Percentiles rank a stretch among this genome's conserved stretches.
Conservation (phyloP, 2,329 filamentous ascomycete species). For the Cercospora sojina region DNA sequence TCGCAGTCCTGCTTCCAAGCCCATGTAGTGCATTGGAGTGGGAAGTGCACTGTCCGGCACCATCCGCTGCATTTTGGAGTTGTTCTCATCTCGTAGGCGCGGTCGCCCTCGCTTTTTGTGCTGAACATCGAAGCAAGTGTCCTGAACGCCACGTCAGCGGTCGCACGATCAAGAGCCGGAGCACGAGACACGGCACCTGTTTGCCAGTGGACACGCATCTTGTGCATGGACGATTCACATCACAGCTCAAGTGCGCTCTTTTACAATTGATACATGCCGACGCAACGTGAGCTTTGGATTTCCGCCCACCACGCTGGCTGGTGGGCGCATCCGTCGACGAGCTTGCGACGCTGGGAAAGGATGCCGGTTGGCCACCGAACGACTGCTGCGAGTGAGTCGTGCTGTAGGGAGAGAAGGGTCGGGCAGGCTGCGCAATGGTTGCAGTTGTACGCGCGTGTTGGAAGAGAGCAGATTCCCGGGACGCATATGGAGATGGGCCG, state of each 20-base stretch:
- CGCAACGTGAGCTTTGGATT: slow-evolving; percentile 66
- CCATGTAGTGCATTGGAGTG: slow-evolving; percentile 24
- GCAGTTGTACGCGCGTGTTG: neutral
- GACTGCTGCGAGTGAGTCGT: slow-evolving; percentile 18
- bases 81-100: slow-evolving; percentile 66
- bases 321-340: slow-evolving; percentile 11
- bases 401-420: neutral
- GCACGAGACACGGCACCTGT: slow-evolving; percentile 46
- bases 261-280: slow-evolving; percentile 86
- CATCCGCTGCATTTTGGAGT: slow-evolving; percentile 30
- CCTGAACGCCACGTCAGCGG: slow-evolving; percentile 48
- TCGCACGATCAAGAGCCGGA: neutral
- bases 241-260: slow-evolving; percentile 69
- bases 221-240: slow-evolving; percentile 71
- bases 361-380: neutral
- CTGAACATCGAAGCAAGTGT: slow-evolving; percentile 77
- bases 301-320: slow-evolving; percentile 26
- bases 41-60: slow-evolving; percentile 17
- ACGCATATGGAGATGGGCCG: slow-evolving; percentile 15
- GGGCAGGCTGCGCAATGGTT: neutral
- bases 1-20: slow-evolving; percentile 20
- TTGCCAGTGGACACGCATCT: slow-evolving; percentile 77
- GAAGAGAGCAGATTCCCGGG: neutral
- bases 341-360: slow-evolving; percentile 4
- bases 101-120: slow-evolving; percentile 83